Evolutionary conservation across 371 early-diverging fungal species (phyloP).

Genomic region (Nematocida ausubeli): DNA sequence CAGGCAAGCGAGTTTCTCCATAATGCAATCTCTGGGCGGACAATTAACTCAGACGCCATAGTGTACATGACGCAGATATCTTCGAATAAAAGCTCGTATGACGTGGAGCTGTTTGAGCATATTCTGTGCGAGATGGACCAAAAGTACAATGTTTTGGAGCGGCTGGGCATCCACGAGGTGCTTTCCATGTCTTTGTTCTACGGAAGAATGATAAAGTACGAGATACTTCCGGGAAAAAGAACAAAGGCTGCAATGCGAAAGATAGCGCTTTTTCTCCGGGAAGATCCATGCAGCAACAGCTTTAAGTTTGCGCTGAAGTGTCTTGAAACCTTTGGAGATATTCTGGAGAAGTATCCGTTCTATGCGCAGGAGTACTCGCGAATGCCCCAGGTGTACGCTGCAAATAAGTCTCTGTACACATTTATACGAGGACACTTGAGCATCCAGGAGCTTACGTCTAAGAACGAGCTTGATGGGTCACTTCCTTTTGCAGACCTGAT

Average conservation of each 20-base stretch:
- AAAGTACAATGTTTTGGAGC: slow-evolving; percentile 38
- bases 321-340: slow-evolving; percentile 48
- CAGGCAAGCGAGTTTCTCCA: slow-evolving; percentile 53
- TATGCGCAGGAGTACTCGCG: slow-evolving; percentile 53
- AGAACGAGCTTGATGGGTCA: slow-evolving; percentile 37
- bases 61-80: slow-evolving; percentile 55
- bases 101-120: slow-evolving; percentile 46
- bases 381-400: slow-evolving; percentile 53
- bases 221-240: slow-evolving; percentile 10
- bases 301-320: slow-evolving; percentile 46
- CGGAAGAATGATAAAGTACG: slow-evolving; percentile 51
- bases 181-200: slow-evolving; percentile 48
- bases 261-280: slow-evolving; percentile 11
- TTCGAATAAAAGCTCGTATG: slow-evolving; percentile 54
- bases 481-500: slow-evolving; percentile 4
- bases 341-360: slow-evolving; percentile 55
- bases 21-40: slow-evolving; percentile 44
- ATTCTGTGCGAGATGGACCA: slow-evolving; percentile 49
- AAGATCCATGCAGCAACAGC: slow-evolving; percentile 42
- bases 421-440: slow-evolving; percentile 47
- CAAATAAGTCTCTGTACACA: slow-evolving; percentile 51
- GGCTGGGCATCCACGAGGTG: slow-evolving; percentile 34
- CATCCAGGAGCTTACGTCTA: slow-evolving; percentile 40
- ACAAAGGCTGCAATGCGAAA: slow-evolving; percentile 12
- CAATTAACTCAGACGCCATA: slow-evolving; percentile 47